These are phyloP conservation scores for Boletus patriciae DNA, from an alignment of 768 basidiomycete genomes.

Conservation along the genomic window DNA sequence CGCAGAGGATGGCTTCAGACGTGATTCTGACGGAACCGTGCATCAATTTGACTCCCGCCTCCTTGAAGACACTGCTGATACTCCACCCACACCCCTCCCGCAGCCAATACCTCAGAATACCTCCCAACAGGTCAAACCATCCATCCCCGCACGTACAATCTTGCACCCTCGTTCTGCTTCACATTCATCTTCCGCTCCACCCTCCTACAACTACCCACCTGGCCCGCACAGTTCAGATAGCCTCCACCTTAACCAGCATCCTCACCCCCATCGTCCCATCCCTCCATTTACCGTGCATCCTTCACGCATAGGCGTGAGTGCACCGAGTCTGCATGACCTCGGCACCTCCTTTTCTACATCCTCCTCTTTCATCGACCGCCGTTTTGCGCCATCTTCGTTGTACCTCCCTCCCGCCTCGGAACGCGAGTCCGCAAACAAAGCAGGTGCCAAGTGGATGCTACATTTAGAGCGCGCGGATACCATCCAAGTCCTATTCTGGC, in stretches of 20 bases:
- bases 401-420: slow-evolving; percentile 36
- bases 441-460: slow-evolving; percentile 13
- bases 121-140: slow-evolving; percentile 19
- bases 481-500: slow-evolving; percentile 67
- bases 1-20: slow-evolving; percentile 27
- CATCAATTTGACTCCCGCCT: slow-evolving; percentile 19
- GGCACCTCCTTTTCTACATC: slow-evolving; percentile 36
- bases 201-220: slow-evolving; percentile 24
- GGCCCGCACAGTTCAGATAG: slow-evolving; percentile 20
- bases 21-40: slow-evolving; percentile 25
- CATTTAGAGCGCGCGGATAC: slow-evolving; percentile 26
- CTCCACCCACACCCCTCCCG: slow-evolving; percentile 2
- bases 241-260: slow-evolving; percentile 3
- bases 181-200: slow-evolving; percentile 23
- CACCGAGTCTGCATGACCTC: slow-evolving; percentile 32
- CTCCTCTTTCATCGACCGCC: slow-evolving; percentile 52
- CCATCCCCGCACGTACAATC: slow-evolving; percentile 17
- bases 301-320: slow-evolving; percentile 13
- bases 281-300: slow-evolving; percentile 6
- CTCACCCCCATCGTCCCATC: slow-evolving; percentile 18
- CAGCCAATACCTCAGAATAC: not conserved
- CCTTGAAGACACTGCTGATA: slow-evolving; percentile 13
- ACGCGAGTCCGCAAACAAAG: slow-evolving; percentile 31
- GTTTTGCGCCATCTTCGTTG: slow-evolving; percentile 48
- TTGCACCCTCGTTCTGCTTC: slow-evolving; percentile 20